A percentile compares a stretch with the other conserved stretches of the same genome.
phyloP scores from a whole-genome alignment of 2,329 filamentous ascomycete genomes.

The Talaromyces sp. region DNA sequence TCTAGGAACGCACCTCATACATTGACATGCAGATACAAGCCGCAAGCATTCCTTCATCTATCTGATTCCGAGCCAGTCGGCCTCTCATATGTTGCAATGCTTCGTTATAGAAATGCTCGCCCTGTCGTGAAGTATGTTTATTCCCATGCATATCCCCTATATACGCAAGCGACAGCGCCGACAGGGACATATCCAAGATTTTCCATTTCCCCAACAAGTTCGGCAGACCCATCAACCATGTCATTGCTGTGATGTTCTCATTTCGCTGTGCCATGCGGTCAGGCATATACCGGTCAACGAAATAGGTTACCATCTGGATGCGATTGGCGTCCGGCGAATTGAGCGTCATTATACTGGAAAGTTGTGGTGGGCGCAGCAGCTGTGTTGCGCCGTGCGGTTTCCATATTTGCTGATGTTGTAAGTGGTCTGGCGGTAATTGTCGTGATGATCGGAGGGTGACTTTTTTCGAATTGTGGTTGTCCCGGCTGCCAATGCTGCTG shows the following conservation, averaged over 20 bases:
- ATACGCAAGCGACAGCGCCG: slow-evolving; percentile 16
- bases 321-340: slow-evolving; percentile 8
- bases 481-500: neutral
- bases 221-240: slow-evolving; percentile 15
- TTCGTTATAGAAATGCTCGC: slow-evolving; percentile 12
- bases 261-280: slow-evolving; percentile 1
- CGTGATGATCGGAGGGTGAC: slow-evolving; percentile 16
- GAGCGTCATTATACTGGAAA: slow-evolving; percentile 3
- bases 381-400: neutral
- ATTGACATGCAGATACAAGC: slow-evolving; percentile 18
- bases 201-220: slow-evolving; percentile 13
- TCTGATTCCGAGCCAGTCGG: slow-evolving; percentile 7
- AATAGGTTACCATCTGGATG: slow-evolving; percentile 13
- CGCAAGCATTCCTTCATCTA: slow-evolving; percentile 17
- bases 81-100: slow-evolving; percentile 15
- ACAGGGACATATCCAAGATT: slow-evolving; percentile 15
- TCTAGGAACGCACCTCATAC: slow-evolving; percentile 15
- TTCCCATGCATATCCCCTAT: slow-evolving; percentile 16
- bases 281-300: slow-evolving; percentile 16
- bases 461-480: slow-evolving; percentile 12
- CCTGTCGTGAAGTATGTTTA: slow-evolving; percentile 8
- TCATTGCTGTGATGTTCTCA: slow-evolving; percentile 15
- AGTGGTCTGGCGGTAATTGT: slow-evolving; percentile 11
- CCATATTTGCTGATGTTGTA: neutral
- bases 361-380: neutral